These are phyloP conservation scores for Cucurbita maxima DNA, from an alignment of 306 rosid genomes.

Conservation along the genomic window DNA sequence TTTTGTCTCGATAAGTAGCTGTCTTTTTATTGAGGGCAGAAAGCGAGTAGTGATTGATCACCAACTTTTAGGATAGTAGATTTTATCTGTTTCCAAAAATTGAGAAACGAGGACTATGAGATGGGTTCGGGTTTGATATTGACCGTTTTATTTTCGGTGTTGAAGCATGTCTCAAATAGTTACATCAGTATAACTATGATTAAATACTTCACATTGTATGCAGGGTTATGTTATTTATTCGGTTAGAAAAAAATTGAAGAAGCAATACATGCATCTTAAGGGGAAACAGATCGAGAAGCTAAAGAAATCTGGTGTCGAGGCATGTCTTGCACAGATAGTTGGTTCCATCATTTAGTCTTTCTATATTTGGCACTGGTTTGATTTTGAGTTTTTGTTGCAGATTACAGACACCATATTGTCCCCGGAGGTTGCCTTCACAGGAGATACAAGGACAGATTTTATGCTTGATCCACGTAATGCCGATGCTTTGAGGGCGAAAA, in stretches of 20 bases:
- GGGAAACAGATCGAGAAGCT: conserved; percentile 92
- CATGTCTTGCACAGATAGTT: conserved; percentile 20
- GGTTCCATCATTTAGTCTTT: conserved; percentile 4
- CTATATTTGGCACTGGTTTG: conserved; percentile 6
- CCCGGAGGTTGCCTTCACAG: conserved; percentile 95
- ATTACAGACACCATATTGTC: conserved; percentile 70
- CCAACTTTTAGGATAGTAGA: background rate
- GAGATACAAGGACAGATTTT: conserved; percentile 78
- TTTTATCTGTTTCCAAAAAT: background rate
- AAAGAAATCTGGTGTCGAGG: conserved; percentile 89
- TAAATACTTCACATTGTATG: background rate
- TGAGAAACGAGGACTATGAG: background rate
- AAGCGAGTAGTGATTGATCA: background rate
- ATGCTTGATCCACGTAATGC: conserved; percentile 89
- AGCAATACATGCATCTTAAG: conserved; percentile 68
- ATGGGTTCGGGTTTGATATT: background rate
- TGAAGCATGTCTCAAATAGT: background rate
- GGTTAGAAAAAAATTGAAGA: conserved; percentile 82
- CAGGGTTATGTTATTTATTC: conserved; percentile 93
- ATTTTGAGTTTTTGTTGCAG: conserved; percentile 27
- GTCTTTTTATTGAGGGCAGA: background rate
- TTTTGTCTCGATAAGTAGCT: background rate
- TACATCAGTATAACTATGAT: background rate
- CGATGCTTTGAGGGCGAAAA: conserved; percentile 94
- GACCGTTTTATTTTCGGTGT: background rate